These are phyloP conservation scores for Patellifolia procumbens DNA, from an alignment of 179 eudicot genomes.

Conservation along the genomic window DNA sequence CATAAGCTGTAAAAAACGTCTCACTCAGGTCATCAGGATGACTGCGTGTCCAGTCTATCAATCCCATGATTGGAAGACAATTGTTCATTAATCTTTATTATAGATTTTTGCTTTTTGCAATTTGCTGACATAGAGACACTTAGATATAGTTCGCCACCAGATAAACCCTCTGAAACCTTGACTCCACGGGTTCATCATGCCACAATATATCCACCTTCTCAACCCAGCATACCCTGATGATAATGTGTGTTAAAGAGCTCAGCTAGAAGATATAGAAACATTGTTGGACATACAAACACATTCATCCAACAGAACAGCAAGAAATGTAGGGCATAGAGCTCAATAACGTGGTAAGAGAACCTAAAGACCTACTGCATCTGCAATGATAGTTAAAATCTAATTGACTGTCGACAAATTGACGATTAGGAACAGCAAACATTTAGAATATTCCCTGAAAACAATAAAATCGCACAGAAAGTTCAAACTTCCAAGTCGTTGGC, in stretches of 20 bases:
- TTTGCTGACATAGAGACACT: conserved; percentile 58
- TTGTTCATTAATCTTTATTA: conserved; percentile 63
- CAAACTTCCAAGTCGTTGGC: background rate
- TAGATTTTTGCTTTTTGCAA: conserved; percentile 41
- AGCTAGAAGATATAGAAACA: conserved; percentile 24
- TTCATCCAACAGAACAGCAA: conserved; percentile 6
- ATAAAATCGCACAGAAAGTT: conserved; percentile 7
- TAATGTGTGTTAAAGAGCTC: conserved; percentile 22
- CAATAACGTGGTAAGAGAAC: background rate
- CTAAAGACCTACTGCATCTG: background rate
- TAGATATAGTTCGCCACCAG: conserved; percentile 64
- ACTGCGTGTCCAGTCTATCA: conserved; percentile 88
- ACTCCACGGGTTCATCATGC: conserved; percentile 54
- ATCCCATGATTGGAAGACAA: conserved; percentile 68
- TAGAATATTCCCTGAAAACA: background rate
- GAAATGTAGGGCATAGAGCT: conserved; percentile 7
- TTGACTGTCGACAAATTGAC: background rate
- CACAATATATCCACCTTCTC: conserved; percentile 84
- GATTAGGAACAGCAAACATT: conserved; percentile 7
- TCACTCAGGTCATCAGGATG: conserved; percentile 85
- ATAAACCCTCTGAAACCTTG: conserved; percentile 32
- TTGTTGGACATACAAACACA: conserved; percentile 10
- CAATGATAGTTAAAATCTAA: background rate
- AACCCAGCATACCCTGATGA: conserved; percentile 64
- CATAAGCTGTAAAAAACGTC: conserved; percentile 54